Evolutionary conservation across 106 monocot genomes (phyloP), one percentile per base, ranked within the genome.

Genomic region (Dioscorea dumetorum): DNA sequence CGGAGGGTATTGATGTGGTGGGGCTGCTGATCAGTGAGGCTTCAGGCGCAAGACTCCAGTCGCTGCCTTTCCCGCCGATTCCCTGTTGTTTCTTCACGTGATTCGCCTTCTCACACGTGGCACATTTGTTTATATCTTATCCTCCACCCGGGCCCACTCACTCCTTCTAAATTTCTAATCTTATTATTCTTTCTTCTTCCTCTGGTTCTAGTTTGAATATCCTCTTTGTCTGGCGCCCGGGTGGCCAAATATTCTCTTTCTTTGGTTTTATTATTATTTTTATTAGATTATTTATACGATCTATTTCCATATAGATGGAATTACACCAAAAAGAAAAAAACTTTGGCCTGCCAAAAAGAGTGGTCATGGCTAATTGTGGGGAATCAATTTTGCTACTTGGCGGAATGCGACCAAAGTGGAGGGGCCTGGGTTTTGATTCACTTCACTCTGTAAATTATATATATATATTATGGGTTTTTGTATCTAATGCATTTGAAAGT

Each of bases 11-110:
- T n/a, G n/a, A n/a, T n/a, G n/a, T n/a, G n/a, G n/a, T n/a, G n/a
- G n/a, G n/a, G n/a, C n/a, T n/a, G n/a, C n/a, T n/a, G n/a, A n/a
- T n/a, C n/a, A n/a, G 48, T 56, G 49, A 84, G 70, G 69, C 87
- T 91, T 91, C 82, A 74, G 53, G 77, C 77, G 91, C 83, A 87
- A 94, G 87, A 48, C 85, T 91, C 94, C 94, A 91, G 83, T 77
- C 66, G 70, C 28, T 49, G 63, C 73, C 94, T 94, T 91, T 94
- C 76, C 51, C 63, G 32, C 24, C 22, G 85, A 80, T 82, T 80
- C 82, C 79, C 70, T 62, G 50, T 24, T 48, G n/a, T n/a, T n/a
- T 67, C 64, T 72, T 14, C 28, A 6, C 28, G 24, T 20, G 67
- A 77, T 73, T 81, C 58, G 15, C 69, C 69, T 81, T 72, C 33